A percentile compares a stretch with the other conserved stretches of the same genome.
phyloP scores from a whole-genome alignment of 371 early-diverging fungal species.

The Chytridiales sp. region DNA sequence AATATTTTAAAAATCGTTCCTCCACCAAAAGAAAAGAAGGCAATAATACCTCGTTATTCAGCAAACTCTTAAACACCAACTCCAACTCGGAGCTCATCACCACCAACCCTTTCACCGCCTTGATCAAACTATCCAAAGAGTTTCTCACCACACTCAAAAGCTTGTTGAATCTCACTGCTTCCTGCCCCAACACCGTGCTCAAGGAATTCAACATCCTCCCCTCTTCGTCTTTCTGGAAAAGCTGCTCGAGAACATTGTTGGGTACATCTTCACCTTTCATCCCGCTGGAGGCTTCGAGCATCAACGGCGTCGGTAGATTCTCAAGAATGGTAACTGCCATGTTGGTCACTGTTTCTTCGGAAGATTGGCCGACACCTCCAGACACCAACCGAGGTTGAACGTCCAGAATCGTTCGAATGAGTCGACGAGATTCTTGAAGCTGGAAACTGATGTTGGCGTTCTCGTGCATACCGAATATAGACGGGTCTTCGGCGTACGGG shows the following conservation, averaged over 20 bases:
- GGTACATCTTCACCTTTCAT: too few species aligned
- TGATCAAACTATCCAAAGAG: constrained; percentile 45
- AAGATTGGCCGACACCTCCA: constrained; percentile 31
- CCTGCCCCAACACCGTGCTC: constrained; percentile 51
- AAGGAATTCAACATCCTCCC: constrained; percentile 55
- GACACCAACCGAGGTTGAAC: constrained; percentile 53
- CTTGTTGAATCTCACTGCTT: constrained; percentile 52
- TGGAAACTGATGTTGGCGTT: constrained; percentile 61
- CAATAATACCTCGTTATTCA: constrained; percentile 49
- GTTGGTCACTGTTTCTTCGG: constrained; percentile 47
- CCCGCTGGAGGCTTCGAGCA: constrained; percentile 30
- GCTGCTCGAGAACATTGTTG: constrained; percentile 26
- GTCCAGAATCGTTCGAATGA: constrained; percentile 49
- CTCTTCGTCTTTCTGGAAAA: constrained; percentile 47
- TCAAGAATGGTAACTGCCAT: constrained; percentile 46
- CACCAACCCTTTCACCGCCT: constrained; percentile 55
- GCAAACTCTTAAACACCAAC: constrained; percentile 48
- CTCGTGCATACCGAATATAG: constrained; percentile 61
- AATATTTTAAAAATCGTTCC: background rate
- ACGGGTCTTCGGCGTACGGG: constrained; percentile 56
- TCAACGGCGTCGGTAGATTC: constrained; percentile 42
- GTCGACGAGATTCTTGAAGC: constrained; percentile 51
- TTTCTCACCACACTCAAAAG: constrained; percentile 38
- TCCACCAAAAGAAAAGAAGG: background rate
- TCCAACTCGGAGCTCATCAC: constrained; percentile 59